Evolutionary conservation across 2,329 filamentous ascomycete genomes (phyloP).

Genomic region (Colletotrichum noveboracense): DNA sequence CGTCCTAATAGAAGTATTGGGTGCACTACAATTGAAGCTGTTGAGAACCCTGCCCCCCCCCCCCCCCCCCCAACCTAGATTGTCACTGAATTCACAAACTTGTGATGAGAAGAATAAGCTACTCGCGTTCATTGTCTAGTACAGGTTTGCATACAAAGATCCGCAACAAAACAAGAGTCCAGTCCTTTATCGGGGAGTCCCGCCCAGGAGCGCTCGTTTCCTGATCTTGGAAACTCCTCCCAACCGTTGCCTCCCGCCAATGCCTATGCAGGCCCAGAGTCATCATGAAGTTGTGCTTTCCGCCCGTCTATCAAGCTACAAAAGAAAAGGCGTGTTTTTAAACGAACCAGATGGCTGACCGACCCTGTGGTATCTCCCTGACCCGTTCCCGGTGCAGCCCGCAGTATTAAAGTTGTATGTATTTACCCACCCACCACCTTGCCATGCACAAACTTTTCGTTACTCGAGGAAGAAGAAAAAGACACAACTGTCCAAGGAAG

Average conservation of each 20-base stretch:
- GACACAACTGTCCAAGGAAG: neutral
- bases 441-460: slow-evolving; percentile 22
- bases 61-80: no score
- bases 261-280: slow-evolving; percentile 12
- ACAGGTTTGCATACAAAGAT: slow-evolving; percentile 16
- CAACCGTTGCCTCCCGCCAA: slow-evolving; percentile 13
- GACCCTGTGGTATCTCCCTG: slow-evolving; percentile 16
- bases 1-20: no score
- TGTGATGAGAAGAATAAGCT: neutral
- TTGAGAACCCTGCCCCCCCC: neutral
- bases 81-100: neutral
- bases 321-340: slow-evolving; percentile 13
- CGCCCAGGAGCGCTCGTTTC: slow-evolving; percentile 1
- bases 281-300: slow-evolving; percentile 20
- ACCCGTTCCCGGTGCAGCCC: slow-evolving; percentile 9
- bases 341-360: slow-evolving; percentile 14
- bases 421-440: slow-evolving; percentile 20
- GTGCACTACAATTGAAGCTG: no score
- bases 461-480: neutral
- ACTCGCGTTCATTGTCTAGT: slow-evolving; percentile 20
- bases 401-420: slow-evolving; percentile 25
- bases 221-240: slow-evolving; percentile 16
- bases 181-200: slow-evolving; percentile 5
- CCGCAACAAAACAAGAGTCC: neutral
- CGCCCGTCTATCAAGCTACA: slow-evolving; percentile 19